Evolutionary conservation across 208 protist genomes (phyloP).

Genomic region (Trypanosomatidae sp.): DNA sequence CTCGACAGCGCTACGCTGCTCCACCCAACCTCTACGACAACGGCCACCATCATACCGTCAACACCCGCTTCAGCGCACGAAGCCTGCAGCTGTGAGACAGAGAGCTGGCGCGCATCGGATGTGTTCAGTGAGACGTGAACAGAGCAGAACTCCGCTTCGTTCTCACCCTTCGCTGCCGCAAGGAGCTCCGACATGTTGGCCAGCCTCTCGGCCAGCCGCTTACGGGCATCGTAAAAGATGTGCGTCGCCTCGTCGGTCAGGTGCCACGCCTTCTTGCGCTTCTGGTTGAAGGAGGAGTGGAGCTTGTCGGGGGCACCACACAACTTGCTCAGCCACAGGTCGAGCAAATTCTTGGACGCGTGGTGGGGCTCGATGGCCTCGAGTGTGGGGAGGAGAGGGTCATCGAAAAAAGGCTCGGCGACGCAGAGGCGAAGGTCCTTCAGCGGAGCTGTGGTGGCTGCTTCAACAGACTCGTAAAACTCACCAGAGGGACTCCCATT

Average conservation of each 20-base stretch:
- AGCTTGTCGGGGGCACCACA: slow-evolving; percentile 32
- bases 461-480: background rate
- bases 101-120: no score
- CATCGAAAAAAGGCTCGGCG: slow-evolving; percentile 27
- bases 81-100: no score
- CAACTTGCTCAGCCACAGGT: slow-evolving; percentile 39
- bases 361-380: slow-evolving; percentile 36
- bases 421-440: slow-evolving; percentile 17
- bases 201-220: slow-evolving; percentile 16
- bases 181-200: background rate
- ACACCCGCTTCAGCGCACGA: no score
- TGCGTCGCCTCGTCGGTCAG: slow-evolving; percentile 25
- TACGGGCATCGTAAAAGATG: slow-evolving; percentile 20
- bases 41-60: no score
- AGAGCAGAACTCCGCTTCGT: no score
- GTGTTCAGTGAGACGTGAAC: no score
- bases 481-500: no score
- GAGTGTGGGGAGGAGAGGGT: slow-evolving; percentile 32
- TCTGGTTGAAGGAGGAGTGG: slow-evolving; percentile 22
- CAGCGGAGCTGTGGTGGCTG: background rate
- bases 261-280: slow-evolving; percentile 23
- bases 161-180: slow-evolving; percentile 4
- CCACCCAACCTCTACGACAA: no score
- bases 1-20: no score
- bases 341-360: slow-evolving; percentile 32